Percentiles rank a stretch among this genome's conserved stretches.
phyloP scores from a whole-genome alignment of 345 rosid genomes.

The Tarenaya hassleriana region DNA sequence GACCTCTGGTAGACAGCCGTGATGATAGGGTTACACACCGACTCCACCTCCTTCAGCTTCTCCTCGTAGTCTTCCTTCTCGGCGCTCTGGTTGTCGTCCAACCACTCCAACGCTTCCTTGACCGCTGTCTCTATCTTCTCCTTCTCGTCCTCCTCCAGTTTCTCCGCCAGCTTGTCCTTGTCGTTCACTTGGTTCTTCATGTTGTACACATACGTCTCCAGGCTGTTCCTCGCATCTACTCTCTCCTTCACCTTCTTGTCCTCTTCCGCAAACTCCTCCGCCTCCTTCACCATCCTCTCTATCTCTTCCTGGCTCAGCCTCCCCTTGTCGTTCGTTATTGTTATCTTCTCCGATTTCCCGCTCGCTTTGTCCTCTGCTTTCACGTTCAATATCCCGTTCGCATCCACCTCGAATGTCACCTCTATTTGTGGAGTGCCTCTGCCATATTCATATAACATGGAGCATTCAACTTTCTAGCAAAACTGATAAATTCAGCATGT shows the following conservation, averaged over 20 bases:
- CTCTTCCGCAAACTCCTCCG: slow-evolving; percentile 33
- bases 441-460: neutral
- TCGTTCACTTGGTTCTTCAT: slow-evolving; percentile 92
- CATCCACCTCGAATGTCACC: slow-evolving; percentile 34
- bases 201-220: slow-evolving; percentile 85
- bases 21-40: slow-evolving; percentile 92
- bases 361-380: slow-evolving; percentile 35
- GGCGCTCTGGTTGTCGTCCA: slow-evolving; percentile 76
- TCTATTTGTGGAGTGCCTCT: slow-evolving; percentile 33
- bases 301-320: slow-evolving; percentile 29
- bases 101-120: slow-evolving; percentile 94
- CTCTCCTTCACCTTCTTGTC: slow-evolving; percentile 37
- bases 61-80: slow-evolving; percentile 95
- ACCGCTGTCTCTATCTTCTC: slow-evolving; percentile 73
- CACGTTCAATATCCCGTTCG: slow-evolving; percentile 32
- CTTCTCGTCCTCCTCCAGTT: slow-evolving; percentile 82
- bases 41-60: slow-evolving; percentile 93
- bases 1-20: slow-evolving; percentile 79
- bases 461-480: neutral
- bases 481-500: too few relatives aligned
- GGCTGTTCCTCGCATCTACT: slow-evolving; percentile 78
- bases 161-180: slow-evolving; percentile 93
- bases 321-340: slow-evolving; percentile 29
- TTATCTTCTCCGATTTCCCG: slow-evolving; percentile 31
- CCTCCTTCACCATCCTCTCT: slow-evolving; percentile 30